phyloP scores from a whole-genome alignment of 352 stramenopile genomes.

The Pythium volutum region DNA sequence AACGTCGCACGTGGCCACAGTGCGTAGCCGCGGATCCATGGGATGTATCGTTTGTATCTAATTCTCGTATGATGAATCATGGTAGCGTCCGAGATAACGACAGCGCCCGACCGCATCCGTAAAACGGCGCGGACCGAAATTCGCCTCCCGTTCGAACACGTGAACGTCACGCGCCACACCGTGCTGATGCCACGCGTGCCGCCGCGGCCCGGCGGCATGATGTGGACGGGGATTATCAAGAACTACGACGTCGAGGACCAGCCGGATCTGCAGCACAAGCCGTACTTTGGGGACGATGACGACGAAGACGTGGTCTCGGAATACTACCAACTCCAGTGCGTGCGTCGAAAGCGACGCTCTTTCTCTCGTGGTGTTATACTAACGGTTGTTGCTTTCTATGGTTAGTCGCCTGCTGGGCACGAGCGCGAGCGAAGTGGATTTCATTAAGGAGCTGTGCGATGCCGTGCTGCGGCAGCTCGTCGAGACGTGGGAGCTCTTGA shows the following conservation, averaged over 20 bases:
- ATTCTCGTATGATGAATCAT: not conserved
- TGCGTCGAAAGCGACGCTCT: not conserved
- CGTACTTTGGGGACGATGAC: constrained; percentile 82
- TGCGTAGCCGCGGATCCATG: no score
- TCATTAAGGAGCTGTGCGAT: constrained; percentile 71
- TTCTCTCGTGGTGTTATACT: not conserved
- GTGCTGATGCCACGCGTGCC: constrained; percentile 56
- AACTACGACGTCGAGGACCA: constrained; percentile 89
- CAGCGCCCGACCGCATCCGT: constrained; percentile 24
- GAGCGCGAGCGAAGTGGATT: constrained; percentile 66
- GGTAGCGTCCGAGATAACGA: constrained; percentile 45
- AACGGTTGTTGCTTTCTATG: not conserved
- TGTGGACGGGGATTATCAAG: constrained; percentile 80
- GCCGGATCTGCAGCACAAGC: constrained; percentile 62
- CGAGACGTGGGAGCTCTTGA: constrained; percentile 66
- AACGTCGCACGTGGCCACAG: constrained; percentile 44
- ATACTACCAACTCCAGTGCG: constrained; percentile 84
- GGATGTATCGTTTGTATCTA: not conserved
- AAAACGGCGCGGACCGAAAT: constrained; percentile 19
- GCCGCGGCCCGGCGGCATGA: constrained; percentile 49
- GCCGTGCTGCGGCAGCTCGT: constrained; percentile 59
- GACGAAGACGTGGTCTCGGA: constrained; percentile 78
- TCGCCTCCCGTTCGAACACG: constrained; percentile 26
- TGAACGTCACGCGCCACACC: constrained; percentile 28
- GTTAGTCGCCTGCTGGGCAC: constrained; percentile 49